phyloP scores from a whole-genome alignment of 257 asterid genomes.

The Nicotiana noctiflora region DNA sequence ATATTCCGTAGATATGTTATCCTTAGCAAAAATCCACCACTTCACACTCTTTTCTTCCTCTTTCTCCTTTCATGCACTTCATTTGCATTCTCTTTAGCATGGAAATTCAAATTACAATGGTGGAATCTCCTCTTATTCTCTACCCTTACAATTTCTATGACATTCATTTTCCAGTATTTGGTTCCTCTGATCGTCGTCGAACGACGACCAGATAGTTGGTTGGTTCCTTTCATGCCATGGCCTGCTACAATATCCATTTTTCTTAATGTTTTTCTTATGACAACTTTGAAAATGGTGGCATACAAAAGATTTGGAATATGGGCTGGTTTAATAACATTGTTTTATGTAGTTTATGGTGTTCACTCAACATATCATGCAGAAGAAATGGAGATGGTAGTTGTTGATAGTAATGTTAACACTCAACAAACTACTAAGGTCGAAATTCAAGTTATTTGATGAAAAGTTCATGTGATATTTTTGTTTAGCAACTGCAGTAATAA shows the following conservation, averaged over 20 bases:
- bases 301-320: constrained; percentile 35
- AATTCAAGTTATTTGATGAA: constrained; percentile 10
- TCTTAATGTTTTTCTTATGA: constrained; percentile 35
- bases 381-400: constrained; percentile 14
- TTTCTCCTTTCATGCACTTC: constrained; percentile 25
- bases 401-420: background rate
- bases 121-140: constrained; percentile 23
- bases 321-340: constrained; percentile 22
- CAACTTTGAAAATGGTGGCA: constrained; percentile 22
- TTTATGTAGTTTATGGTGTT: constrained; percentile 35
- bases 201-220: constrained; percentile 18
- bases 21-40: constrained; percentile 16
- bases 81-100: constrained; percentile 27
- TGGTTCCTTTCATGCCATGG: constrained; percentile 45
- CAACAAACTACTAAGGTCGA: constrained; percentile 18
- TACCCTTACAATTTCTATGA: background rate
- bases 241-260: constrained; percentile 32
- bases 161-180: constrained; percentile 15
- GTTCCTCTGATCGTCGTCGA: background rate
- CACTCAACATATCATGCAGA: constrained; percentile 35
- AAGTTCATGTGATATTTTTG: too few species aligned
- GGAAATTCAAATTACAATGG: constrained; percentile 26
- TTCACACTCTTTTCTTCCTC: constrained; percentile 23
- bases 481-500: too few species aligned
- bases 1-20: constrained; percentile 24